phyloP scores from a whole-genome alignment of 176 grass and related monocot genomes.

The Ananas comosus region DNA sequence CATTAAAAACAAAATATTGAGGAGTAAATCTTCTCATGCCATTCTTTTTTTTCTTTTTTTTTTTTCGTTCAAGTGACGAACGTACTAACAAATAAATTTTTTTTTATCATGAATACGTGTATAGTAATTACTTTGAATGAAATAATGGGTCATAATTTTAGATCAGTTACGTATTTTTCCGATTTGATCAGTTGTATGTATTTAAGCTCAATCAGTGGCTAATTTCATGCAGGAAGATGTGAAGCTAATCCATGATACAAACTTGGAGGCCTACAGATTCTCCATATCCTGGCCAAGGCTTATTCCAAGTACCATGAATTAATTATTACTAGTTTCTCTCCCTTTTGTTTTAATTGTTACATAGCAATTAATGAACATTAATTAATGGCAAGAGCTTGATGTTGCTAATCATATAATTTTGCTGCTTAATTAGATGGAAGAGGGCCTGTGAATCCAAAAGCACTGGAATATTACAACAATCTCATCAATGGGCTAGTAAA shows the following conservation, averaged over 20 bases:
- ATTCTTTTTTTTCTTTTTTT: too few relatives aligned
- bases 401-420: conserved; percentile 4
- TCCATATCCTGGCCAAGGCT: conserved; percentile 79
- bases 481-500: conserved; percentile 50
- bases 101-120: too few relatives aligned
- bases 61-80: too few relatives aligned
- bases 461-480: conserved; percentile 51
- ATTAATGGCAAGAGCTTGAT: neutral
- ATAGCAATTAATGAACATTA: neutral
- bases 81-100: too few relatives aligned
- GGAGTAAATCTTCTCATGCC: too few relatives aligned
- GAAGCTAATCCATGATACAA: conserved; percentile 42
- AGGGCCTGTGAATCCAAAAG: conserved; percentile 55
- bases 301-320: conserved; percentile 35
- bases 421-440: conserved; percentile 35
- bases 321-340: neutral
- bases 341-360: neutral
- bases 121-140: too few relatives aligned
- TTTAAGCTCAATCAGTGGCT: neutral
- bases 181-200: neutral
- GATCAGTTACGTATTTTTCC: neutral
- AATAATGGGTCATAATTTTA: too few relatives aligned
- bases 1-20: too few relatives aligned
- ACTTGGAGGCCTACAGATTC: conserved; percentile 61
- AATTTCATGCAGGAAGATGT: conserved; percentile 38